phyloP scores from a whole-genome alignment of 768 basidiomycete species.

The Mycena leptocephala region DNA sequence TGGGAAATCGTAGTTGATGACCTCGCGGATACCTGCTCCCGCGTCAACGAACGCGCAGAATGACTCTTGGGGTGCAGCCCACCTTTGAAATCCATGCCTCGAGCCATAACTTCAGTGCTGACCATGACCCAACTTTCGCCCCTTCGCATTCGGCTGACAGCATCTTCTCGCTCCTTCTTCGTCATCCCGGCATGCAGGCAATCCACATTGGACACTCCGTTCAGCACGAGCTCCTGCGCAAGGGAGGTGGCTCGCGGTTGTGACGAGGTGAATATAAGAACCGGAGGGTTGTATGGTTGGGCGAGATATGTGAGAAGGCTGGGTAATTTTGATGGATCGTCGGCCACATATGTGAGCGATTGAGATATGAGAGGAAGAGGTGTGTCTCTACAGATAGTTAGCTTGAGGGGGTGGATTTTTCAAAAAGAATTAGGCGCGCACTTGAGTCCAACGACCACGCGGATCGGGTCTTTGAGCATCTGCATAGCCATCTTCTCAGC shows the following conservation, averaged over 20 bases:
- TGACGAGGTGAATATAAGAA: slow-evolving; percentile 92
- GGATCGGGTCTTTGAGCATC: slow-evolving; percentile 89
- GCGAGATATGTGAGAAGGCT: slow-evolving; percentile 87
- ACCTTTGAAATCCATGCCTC: slow-evolving; percentile 98
- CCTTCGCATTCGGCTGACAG: slow-evolving; percentile 86
- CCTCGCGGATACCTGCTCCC: slow-evolving; percentile 62
- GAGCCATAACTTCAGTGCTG: slow-evolving; percentile 97
- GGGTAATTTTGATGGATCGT: slow-evolving; percentile 95
- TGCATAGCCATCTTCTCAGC: slow-evolving; percentile 91
- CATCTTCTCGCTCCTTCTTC: slow-evolving; percentile 90
- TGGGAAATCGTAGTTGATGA: slow-evolving; percentile 98
- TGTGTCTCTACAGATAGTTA: slow-evolving; percentile 77
- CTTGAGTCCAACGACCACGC: slow-evolving; percentile 98
- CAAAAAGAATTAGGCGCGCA: slow-evolving; percentile 55
- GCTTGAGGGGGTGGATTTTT: background rate
- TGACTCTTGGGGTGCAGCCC: slow-evolving; percentile 60
- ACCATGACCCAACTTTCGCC: slow-evolving; percentile 97
- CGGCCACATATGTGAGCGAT: slow-evolving; percentile 91
- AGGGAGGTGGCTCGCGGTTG: slow-evolving; percentile 89
- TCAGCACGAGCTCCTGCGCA: slow-evolving; percentile 86
- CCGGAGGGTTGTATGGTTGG: slow-evolving; percentile 90
- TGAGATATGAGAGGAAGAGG: slow-evolving; percentile 94
- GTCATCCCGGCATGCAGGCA: slow-evolving; percentile 94
- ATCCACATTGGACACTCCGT: slow-evolving; percentile 87
- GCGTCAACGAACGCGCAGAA: background rate